Percentiles rank a stretch among this genome's conserved stretches.
Evolutionary conservation across 441 rosid species (phyloP).

Genomic region (Jatropha multifida): DNA sequence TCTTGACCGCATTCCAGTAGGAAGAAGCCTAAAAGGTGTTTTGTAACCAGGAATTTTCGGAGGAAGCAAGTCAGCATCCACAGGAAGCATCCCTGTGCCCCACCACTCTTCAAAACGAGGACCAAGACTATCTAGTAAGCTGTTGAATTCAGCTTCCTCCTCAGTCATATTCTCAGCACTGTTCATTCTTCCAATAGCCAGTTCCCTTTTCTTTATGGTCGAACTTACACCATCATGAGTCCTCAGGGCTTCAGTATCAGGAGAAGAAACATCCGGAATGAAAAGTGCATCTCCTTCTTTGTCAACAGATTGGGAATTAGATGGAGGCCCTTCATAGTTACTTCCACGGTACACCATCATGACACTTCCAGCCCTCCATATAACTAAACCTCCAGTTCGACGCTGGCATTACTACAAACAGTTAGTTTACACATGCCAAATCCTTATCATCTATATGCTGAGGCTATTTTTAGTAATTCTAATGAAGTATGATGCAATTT

Average conservation of each 20-base stretch:
- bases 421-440: constrained; percentile 30
- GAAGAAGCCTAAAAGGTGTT: constrained; percentile 97
- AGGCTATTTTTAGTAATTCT: neutral
- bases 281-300: constrained; percentile 53
- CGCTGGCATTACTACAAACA: constrained; percentile 62
- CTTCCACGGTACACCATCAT: constrained; percentile 88
- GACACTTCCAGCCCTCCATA: constrained; percentile 96
- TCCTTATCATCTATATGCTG: neutral
- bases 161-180: constrained; percentile 50
- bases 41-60: constrained; percentile 73
- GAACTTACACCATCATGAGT: constrained; percentile 32
- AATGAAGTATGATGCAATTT: neutral
- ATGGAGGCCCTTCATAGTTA: constrained; percentile 70
- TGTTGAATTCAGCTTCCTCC: constrained; percentile 79
- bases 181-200: constrained; percentile 32
- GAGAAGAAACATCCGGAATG: constrained; percentile 70
- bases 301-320: constrained; percentile 36
- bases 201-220: constrained; percentile 39
- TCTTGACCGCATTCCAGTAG: constrained; percentile 84
- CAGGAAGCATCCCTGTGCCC: constrained; percentile 97
- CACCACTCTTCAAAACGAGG: constrained; percentile 96
- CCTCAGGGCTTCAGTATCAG: constrained; percentile 31
- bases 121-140: constrained; percentile 80
- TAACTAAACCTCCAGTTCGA: constrained; percentile 57
- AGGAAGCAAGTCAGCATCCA: constrained; percentile 94